These are phyloP conservation scores for Heterobasidion parviporum DNA, from an alignment of 1,284 basidiomycete genomes.

Conservation along the genomic window DNA sequence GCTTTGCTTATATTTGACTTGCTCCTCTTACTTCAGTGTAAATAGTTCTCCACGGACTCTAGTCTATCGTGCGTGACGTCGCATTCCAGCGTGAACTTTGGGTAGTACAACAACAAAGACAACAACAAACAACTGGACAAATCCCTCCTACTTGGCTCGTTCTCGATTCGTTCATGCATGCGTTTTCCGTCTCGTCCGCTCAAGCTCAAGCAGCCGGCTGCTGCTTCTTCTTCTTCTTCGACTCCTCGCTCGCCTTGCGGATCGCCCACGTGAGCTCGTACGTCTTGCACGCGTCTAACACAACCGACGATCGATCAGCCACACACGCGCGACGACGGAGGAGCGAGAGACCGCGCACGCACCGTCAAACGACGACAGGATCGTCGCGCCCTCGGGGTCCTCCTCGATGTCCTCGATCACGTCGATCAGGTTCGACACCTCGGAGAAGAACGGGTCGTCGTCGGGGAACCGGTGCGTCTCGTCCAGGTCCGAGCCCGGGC, in stretches of 20 bases:
- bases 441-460: slow-evolving; percentile 90
- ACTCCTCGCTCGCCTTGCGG: slow-evolving; percentile 62
- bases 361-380: slow-evolving; percentile 74
- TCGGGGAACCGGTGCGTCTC: slow-evolving; percentile 70
- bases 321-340: neutral
- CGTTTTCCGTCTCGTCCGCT: too few species aligned
- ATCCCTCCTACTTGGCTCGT: too few species aligned
- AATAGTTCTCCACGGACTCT: too few species aligned
- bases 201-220: neutral
- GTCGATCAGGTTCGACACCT: slow-evolving; percentile 80
- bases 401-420: slow-evolving; percentile 75
- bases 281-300: slow-evolving; percentile 73
- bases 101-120: too few species aligned
- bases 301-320: neutral
- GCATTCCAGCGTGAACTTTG: too few species aligned
- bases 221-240: slow-evolving; percentile 15
- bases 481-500: slow-evolving; percentile 80
- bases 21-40: too few species aligned
- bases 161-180: too few species aligned
- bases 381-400: slow-evolving; percentile 59
- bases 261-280: slow-evolving; percentile 89
- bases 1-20: too few species aligned
- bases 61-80: too few species aligned
- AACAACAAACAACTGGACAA: too few species aligned
- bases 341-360: slow-evolving; percentile 11